These are phyloP conservation scores for Diaporthe citrichinensis DNA, from an alignment of 2,329 filamentous ascomycete genomes.

Conservation along the genomic window DNA sequence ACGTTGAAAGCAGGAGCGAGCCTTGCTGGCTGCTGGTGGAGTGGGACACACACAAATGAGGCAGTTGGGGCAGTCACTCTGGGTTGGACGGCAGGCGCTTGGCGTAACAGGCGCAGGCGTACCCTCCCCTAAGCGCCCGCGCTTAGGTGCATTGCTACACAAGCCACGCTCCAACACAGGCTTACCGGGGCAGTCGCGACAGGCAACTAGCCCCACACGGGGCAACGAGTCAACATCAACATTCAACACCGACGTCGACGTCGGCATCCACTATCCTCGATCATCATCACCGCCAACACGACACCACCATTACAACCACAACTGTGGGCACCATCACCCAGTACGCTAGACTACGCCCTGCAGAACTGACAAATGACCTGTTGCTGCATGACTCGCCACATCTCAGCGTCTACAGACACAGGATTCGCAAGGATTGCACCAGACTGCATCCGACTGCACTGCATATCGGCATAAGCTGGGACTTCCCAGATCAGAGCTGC, in stretches of 20 bases:
- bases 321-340: too few relatives aligned
- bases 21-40: neutral
- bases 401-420: neutral
- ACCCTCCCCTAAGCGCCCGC: constrained; percentile 17
- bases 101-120: neutral
- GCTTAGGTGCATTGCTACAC: neutral
- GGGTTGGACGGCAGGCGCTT: neutral
- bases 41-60: neutral
- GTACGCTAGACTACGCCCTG: neutral
- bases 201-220: constrained; percentile 6
- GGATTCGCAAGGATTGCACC: neutral
- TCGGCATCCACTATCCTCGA: too few relatives aligned
- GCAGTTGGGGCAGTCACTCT: neutral
- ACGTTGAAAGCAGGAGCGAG: neutral
- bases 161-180: neutral
- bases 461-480: neutral
- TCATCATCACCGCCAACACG: neutral
- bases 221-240: constrained; percentile 24
- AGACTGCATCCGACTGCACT: neutral
- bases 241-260: neutral
- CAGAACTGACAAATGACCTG: neutral
- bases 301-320: neutral
- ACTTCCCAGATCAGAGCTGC: constrained; percentile 11
- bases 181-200: neutral
- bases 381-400: constrained; percentile 13